phyloP scores from a whole-genome alignment of 768 basidiomycete genomes.

The Cystobasidium ongulense region DNA sequence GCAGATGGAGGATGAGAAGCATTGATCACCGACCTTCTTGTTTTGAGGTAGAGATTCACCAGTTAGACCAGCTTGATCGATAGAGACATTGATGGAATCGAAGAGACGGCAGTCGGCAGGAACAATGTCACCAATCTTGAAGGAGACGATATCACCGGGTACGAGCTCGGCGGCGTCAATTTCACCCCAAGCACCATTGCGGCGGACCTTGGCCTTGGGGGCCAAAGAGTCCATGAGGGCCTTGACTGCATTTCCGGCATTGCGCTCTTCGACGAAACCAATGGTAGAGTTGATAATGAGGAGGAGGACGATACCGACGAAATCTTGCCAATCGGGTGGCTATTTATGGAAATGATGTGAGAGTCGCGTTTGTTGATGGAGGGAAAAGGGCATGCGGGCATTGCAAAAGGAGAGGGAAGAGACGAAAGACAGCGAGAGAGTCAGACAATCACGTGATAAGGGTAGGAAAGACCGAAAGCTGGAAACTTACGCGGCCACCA shows the following conservation, averaged over 20 bases:
- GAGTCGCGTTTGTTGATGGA: too few relatives aligned
- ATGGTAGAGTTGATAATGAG: constrained; percentile 90
- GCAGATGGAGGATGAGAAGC: constrained; percentile 97
- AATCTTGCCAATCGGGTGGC: constrained; percentile 95
- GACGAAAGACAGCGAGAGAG: not conserved
- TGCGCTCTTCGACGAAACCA: constrained; percentile 96
- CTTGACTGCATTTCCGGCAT: constrained; percentile 97
- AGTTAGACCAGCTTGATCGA: constrained; percentile 95
- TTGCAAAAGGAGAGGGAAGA: not conserved
- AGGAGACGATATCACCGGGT: constrained; percentile 89
- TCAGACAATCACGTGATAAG: not conserved
- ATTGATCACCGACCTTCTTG: constrained; percentile 91
- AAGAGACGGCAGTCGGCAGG: constrained; percentile 95
- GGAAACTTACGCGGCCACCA: constrained; percentile 49
- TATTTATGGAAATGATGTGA: not conserved
- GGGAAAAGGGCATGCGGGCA: not conserved
- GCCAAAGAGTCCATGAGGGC: constrained; percentile 99
- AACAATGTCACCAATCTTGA: constrained; percentile 99
- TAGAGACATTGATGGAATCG: constrained; percentile 93
- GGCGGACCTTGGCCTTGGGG: constrained; percentile 91
- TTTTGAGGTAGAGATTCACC: constrained; percentile 89
- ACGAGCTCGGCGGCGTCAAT: constrained; percentile 83
- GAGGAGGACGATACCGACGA: constrained; percentile 86
- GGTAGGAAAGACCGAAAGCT: not conserved
- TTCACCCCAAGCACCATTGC: constrained; percentile 73